Conservation (phyloP, 1,284 basidiomycete genomes). For the Austroboletus niveus region DNA sequence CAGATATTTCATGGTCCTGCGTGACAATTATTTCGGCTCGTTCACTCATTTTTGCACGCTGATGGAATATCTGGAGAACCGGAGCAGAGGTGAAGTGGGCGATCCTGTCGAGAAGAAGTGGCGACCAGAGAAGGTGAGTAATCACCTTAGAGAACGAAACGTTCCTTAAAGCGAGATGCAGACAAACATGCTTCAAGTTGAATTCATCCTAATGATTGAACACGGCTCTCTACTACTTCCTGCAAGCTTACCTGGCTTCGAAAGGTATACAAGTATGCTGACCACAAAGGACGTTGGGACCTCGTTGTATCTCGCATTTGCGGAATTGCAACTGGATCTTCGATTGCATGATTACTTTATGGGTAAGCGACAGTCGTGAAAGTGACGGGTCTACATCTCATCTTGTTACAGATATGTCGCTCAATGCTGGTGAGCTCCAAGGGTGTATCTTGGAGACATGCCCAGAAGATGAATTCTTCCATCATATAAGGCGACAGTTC, state of each 20-base stretch:
- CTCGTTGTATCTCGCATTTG: slow-evolving; percentile 56
- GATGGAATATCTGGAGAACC: slow-evolving; percentile 77
- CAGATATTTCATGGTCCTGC: slow-evolving; percentile 81
- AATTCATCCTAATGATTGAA: slow-evolving; percentile 56
- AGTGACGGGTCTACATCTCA: background rate
- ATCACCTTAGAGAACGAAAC: background rate
- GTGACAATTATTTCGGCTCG: slow-evolving; percentile 89
- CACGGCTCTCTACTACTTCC: slow-evolving; percentile 65
- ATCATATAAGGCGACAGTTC: slow-evolving; percentile 16
- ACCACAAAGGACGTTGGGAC: slow-evolving; percentile 45
- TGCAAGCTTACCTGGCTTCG: slow-evolving; percentile 73
- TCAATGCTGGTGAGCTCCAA: slow-evolving; percentile 65
- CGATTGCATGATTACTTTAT: slow-evolving; percentile 83
- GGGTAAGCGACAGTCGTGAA: slow-evolving; percentile 51
- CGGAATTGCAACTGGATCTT: slow-evolving; percentile 73
- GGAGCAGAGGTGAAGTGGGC: slow-evolving; percentile 58
- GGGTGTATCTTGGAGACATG: slow-evolving; percentile 51
- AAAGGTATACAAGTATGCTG: slow-evolving; percentile 29
- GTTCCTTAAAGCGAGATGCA: slow-evolving; percentile 32
- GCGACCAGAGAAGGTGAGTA: slow-evolving; percentile 65
- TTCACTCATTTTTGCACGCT: slow-evolving; percentile 91
- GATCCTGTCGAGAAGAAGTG: slow-evolving; percentile 82
- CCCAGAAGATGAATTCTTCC: slow-evolving; percentile 44
- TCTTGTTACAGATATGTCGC: slow-evolving; percentile 62
- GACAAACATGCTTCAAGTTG: slow-evolving; percentile 81